Evolutionary conservation across 805 yeast species (phyloP), one percentile per base, ranked within the genome.

Genomic region (Scheffersomyces stipitis): DNA sequence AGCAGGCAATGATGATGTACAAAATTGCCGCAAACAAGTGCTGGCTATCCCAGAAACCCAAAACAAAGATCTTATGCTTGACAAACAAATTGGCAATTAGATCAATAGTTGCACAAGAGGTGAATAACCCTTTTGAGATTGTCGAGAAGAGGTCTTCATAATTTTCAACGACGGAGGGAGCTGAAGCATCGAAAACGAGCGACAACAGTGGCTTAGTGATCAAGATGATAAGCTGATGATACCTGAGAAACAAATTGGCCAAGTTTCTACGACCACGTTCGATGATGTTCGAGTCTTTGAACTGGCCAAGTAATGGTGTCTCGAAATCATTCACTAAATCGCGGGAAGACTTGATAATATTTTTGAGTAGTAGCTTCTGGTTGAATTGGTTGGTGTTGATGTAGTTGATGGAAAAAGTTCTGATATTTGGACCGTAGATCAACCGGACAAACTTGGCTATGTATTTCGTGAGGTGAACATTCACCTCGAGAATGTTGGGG

Each of bases 11-110:
- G 9, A 64, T 45, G 24, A 64, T 36, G 15, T 59, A 39, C 15
- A 64, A 42, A 16, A 64, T 39, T 1, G 72, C 63, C 4, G 60
- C 49, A 37, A 55, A 67, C 27, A 66, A 44, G 46, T 67, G 66
- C 41, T 63, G 69, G 31, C 63, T 48, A 38, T 68, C 73, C 68
- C 70, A 66, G 37, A 57, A 65, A 2, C 72, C 73, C 13, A 60
- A 44, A 15, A 52, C 44, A 36, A 66, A 66, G 10, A 65, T 40
- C 30, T 58, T 48, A n/a, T 55, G 41, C 34, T 51, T 41, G 23
- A 53, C 53, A 28, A 54, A 60, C 28, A 67, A 47, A 34, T 60
- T 53, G 22, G 52, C 29, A 4, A 62, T 31, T 4, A 66, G 51
- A 34, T 62, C 60, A 15, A 67, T 52, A 2, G 62, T 56, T 14